Evolutionary conservation across 805 yeast genomes (phyloP).

Genomic region (Wickerhamomyces subpelliculosus): DNA sequence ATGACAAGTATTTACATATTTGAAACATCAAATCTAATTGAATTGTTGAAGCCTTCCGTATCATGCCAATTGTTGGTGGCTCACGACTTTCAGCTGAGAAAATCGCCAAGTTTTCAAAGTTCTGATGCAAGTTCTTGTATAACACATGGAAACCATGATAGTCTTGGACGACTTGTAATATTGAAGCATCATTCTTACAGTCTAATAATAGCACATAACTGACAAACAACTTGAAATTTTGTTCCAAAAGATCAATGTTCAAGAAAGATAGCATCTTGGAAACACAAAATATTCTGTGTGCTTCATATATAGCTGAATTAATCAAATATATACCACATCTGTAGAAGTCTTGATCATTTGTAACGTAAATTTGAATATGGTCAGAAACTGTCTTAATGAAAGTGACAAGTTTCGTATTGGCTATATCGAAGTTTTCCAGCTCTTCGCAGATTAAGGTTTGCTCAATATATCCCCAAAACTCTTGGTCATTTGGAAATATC

Average conservation of each 20-base stretch:
- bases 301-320: conserved; percentile 28
- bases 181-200: conserved; percentile 32
- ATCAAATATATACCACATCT: conserved; percentile 27
- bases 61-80: conserved; percentile 26
- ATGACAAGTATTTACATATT: conserved; percentile 42
- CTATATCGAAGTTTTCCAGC: conserved; percentile 6
- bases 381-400: conserved; percentile 19
- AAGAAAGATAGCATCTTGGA: conserved; percentile 42
- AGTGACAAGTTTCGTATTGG: conserved; percentile 15
- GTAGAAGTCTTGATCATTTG: conserved; percentile 26
- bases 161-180: conserved; percentile 40
- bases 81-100: conserved; percentile 24
- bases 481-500: not conserved
- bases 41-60: conserved; percentile 32
- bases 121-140: conserved; percentile 31
- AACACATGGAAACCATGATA: conserved; percentile 46
- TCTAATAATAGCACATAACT: conserved; percentile 39
- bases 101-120: conserved; percentile 12
- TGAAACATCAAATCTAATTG: conserved; percentile 50
- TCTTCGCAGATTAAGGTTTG: conserved; percentile 7
- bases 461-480: conserved; percentile 1
- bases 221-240: conserved; percentile 32
- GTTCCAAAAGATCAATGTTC: conserved; percentile 27
- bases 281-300: conserved; percentile 37
- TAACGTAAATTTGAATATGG: conserved; percentile 17